phyloP scores from a whole-genome alignment of 208 protist species.

The Zelonia costaricensis region DNA sequence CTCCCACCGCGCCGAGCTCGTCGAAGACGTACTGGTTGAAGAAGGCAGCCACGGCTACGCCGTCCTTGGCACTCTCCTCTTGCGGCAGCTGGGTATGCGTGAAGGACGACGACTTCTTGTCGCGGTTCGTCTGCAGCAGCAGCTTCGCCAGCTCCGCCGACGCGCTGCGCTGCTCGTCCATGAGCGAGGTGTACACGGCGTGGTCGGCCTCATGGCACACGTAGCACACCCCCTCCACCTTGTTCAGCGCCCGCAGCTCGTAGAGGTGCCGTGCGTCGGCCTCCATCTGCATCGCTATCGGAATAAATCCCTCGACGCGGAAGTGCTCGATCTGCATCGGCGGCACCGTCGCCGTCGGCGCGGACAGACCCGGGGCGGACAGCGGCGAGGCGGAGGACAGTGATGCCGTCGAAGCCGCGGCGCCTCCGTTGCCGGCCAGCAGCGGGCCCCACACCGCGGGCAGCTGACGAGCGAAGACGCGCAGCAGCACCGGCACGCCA shows the following conservation, averaged over 20 bases:
- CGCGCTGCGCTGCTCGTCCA: slow-evolving; percentile 47
- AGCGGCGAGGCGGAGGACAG: not conserved
- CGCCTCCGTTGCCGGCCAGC: slow-evolving; percentile 19
- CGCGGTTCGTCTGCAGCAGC: not conserved
- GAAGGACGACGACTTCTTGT: too few species aligned
- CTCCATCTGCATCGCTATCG: slow-evolving; percentile 87
- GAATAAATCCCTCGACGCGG: slow-evolving; percentile 86
- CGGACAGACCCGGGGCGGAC: not conserved
- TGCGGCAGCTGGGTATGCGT: not conserved
- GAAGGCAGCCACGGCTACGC: slow-evolving; percentile 46
- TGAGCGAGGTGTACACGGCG: slow-evolving; percentile 55
- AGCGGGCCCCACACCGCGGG: slow-evolving; percentile 65
- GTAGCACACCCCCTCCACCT: slow-evolving; percentile 83
- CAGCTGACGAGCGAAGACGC: slow-evolving; percentile 76
- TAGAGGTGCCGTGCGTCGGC: slow-evolving; percentile 85
- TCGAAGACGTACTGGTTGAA: slow-evolving; percentile 89
- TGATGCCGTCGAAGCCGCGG: not conserved
- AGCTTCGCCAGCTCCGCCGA: slow-evolving; percentile 12
- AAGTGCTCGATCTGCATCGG: slow-evolving; percentile 69
- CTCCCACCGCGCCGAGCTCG: slow-evolving; percentile 76
- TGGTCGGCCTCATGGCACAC: slow-evolving; percentile 77
- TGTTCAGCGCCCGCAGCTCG: slow-evolving; percentile 70
- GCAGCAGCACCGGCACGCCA: slow-evolving; percentile 77
- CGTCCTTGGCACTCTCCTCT: not conserved
- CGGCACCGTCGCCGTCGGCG: slow-evolving; percentile 1